phyloP scores from a whole-genome alignment of 2,329 filamentous ascomycete genomes.

The Epichloe sibirici region DNA sequence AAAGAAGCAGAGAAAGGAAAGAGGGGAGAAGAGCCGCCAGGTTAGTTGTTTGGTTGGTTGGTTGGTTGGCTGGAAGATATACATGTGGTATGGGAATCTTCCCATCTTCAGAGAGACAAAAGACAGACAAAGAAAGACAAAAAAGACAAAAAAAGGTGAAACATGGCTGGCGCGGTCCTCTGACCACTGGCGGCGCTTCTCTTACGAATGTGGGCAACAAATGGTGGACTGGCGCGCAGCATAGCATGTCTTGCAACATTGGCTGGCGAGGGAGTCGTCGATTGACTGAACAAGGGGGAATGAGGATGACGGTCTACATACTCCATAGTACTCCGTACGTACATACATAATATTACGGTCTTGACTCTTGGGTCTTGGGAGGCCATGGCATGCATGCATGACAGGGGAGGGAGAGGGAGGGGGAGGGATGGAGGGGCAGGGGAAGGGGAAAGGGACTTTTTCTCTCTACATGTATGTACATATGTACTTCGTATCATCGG shows the following conservation, averaged over 20 bases:
- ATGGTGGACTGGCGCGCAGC: not conserved
- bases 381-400: not conserved
- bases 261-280: too few species aligned
- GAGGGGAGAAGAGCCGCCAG: not conserved
- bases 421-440: not conserved
- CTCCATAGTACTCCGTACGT: too few species aligned
- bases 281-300: too few species aligned
- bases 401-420: not conserved
- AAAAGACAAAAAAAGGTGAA: not conserved
- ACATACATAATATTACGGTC: too few species aligned
- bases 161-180: constrained; percentile 1
- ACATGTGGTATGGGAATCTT: too few species aligned
- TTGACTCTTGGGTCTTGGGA: too few species aligned
- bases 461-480: too few species aligned
- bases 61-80: not conserved
- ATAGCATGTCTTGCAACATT: not conserved
- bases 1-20: not conserved
- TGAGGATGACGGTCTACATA: too few species aligned
- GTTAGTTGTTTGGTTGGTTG: not conserved
- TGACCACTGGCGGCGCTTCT: not conserved
- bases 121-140: too few species aligned
- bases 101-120: too few species aligned
- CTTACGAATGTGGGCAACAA: not conserved
- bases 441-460: too few species aligned
- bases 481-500: too few species aligned